A percentile compares a stretch with the other conserved stretches of the same genome.
These are phyloP conservation scores for Musa balbisiana DNA, from an alignment of 202 grass and related monocot genomes.

Conservation along the genomic window DNA sequence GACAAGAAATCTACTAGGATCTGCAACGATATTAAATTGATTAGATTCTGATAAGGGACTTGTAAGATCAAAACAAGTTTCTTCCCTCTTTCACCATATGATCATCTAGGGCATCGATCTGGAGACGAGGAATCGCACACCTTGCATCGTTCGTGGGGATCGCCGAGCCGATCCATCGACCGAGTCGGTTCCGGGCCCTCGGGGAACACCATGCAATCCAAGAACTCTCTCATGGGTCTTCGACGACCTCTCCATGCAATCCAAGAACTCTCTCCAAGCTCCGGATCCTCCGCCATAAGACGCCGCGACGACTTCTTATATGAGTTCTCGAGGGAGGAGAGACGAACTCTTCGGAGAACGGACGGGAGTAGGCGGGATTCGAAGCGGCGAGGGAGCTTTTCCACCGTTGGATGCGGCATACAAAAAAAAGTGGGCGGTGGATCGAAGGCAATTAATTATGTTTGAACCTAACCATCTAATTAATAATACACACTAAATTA, in stretches of 20 bases:
- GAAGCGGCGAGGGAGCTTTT: background rate
- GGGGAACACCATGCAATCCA: conserved; percentile 37
- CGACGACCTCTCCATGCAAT: conserved; percentile 64
- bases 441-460: background rate
- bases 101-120: background rate
- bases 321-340: background rate
- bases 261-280: conserved; percentile 49
- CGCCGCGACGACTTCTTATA: background rate
- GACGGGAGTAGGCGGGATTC: background rate
- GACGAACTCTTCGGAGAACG: background rate
- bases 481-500: too few species aligned
- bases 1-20: too few species aligned
- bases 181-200: conserved; percentile 71
- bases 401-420: background rate
- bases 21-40: too few species aligned
- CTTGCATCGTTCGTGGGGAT: conserved; percentile 68
- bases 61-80: background rate
- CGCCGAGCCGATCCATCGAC: conserved; percentile 49
- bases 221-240: conserved; percentile 66
- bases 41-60: background rate
- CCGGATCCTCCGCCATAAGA: conserved; percentile 11
- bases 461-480: too few species aligned
- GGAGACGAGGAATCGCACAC: conserved; percentile 22
- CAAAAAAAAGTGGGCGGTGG: background rate
- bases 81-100: background rate